Base-by-base conservation (phyloP, 2,329 filamentous ascomycete genomes). In the Xylariaceae sp. region DNA sequence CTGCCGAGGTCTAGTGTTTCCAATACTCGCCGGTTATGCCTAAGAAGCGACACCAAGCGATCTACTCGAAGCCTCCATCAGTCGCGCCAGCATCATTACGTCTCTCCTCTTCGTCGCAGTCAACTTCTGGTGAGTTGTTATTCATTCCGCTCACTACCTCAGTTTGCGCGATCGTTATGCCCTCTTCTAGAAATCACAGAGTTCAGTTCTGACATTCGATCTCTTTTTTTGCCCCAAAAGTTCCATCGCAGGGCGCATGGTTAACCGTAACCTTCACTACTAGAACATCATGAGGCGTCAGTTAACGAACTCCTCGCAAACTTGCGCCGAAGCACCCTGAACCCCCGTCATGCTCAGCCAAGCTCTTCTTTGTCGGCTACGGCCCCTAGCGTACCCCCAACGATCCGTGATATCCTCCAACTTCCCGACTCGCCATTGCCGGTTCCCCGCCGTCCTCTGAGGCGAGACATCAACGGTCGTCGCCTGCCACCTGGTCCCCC, bases 231-330 rank as follows among this genome's bases (percentile, higher is more conserved):
- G 6, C 34, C 8, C 19, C 12, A 19, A 54, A 19, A 54, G 54
- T 46, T 47, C 40, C 30, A 19, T 39, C 27, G 11, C 19, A 29
- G 9, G n/a, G 8, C 35, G 26, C 47, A 31, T 12, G 39, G 40
- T 47, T 42, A 29, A 56, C n/a, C 7, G 19, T 27, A 51, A 51
- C 4, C 6, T 31, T 19, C 2, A 8, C 12, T n/a, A 30, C 26
- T 63, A 71, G 67, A 64, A 54, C 67, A 59, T 53, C 69, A 70
- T 70, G 70, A 60, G 47, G 73, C 71, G 49, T 71, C 76, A 56
- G 83, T 86, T 65, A 86, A 86, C 67, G 78, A 85, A 59, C 72
- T 84, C 57, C 77, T 86, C 64, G 76, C 79, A 57, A 77, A 75
- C 58, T 67, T 84, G 61, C 80, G 83, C 64, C 78, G 76, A 63